Evolutionary conservation across 2,329 filamentous ascomycete species (phyloP), one percentile per base, ranked within the genome.

Genomic region (Scedosporium apiospermum): DNA sequence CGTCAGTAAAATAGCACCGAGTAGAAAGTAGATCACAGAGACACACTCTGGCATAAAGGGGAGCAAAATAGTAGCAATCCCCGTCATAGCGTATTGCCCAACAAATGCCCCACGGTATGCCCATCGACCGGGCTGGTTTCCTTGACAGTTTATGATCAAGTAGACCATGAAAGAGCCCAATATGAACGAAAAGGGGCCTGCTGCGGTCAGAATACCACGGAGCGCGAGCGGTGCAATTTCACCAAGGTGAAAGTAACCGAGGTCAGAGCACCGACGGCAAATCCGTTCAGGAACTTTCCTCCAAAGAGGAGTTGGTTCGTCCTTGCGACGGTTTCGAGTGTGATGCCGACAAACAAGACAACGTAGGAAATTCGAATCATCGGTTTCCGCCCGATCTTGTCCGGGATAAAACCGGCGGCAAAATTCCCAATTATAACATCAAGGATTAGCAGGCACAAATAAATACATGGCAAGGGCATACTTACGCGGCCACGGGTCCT

Each of bases 211-310:
- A 57, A 70, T 65, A 53, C 70, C 70, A 38, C 69, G 66, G 12
- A 71, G 68, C 7, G 68, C 68, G 14, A 71, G 60, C 2, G 72
- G 72, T 0, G 67, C 66, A 27, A 72, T 61, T 66, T 70, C 71
- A 62, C 71, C 70, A 34, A 72, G 6, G 69, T 69, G 6, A 71
- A 67, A 1, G 67, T 68, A 3, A 71, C 68, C 0, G 69, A 67
- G 0, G 64, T 65, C 7, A 71, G 64, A 14, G 67, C 66, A 51
- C 71, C 71, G 23, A 70, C 68, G 0, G 74, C 72, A 62, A 77
- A 76, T 1, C 75, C 76, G 58, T 77, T 76, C 42, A 78, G 62
- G 62, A 77, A 75, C 64, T 78, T 78, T 16, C 75, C 76, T 26
- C 71, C 69, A 61, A 77, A 77, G 68, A 77, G 77, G 27, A 74